Percentiles rank a stretch among this genome's conserved stretches.
Evolutionary conservation across 495 filamentous ascomycete species (phyloP).

Genomic region (Tuber brumale): DNA sequence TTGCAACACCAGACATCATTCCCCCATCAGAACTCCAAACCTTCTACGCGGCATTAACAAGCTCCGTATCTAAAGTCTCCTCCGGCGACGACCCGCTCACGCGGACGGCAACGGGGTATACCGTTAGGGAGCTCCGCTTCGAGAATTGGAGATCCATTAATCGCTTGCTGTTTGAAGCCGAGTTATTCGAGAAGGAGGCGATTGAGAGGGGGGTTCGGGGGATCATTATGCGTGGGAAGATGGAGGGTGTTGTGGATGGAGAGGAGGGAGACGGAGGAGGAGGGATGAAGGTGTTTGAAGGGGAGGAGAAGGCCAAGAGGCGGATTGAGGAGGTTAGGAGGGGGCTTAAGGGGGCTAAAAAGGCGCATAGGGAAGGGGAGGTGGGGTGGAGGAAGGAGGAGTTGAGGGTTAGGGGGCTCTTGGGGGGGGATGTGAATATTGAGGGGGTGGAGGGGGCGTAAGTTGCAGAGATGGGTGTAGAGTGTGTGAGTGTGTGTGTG

Average conservation of each 20-base stretch:
- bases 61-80: constrained; percentile 13
- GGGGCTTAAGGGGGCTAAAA: constrained; percentile 12
- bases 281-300: constrained; percentile 28
- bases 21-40: constrained; percentile 26
- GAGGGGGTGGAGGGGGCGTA: background rate
- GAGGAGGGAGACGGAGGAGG: constrained; percentile 10
- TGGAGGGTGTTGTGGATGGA: background rate
- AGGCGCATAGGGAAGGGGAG: constrained; percentile 7
- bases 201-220: background rate
- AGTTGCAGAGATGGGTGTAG: background rate
- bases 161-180: constrained; percentile 36
- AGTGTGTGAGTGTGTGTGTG: background rate
- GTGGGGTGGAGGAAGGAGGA: constrained; percentile 30
- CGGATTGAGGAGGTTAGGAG: constrained; percentile 30
- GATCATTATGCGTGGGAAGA: background rate
- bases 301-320: constrained; percentile 34
- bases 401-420: constrained; percentile 26
- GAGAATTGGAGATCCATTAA: constrained; percentile 42
- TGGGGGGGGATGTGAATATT: constrained; percentile 27
- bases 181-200: constrained; percentile 22
- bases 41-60: constrained; percentile 32
- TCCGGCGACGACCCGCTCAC: constrained; percentile 21
- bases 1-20: constrained; percentile 12
- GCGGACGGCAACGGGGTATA: constrained; percentile 34
- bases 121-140: constrained; percentile 28